A percentile compares a stretch with the other conserved stretches of the same genome.
Conservation (phyloP, 148 eudicot species). For the Vaccinium darrowii region DNA sequence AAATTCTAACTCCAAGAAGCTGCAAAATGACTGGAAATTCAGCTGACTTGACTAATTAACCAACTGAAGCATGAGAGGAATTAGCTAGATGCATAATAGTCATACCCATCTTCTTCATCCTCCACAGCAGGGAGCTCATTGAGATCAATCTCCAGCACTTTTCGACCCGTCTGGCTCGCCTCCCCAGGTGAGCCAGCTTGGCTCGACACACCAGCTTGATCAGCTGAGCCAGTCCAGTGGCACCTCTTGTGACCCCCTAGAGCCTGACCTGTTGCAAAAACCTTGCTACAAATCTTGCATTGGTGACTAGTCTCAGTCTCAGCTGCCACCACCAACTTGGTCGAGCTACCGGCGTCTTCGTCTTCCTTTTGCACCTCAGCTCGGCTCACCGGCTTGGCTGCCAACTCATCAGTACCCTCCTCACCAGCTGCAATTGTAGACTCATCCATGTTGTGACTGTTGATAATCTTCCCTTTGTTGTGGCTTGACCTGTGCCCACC, state of each 20-base stretch:
- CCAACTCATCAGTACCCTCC: neutral
- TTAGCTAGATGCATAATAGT: neutral
- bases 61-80: neutral
- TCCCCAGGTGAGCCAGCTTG: neutral
- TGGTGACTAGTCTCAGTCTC: neutral
- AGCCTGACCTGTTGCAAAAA: conserved; percentile 43
- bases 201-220: neutral
- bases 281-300: conserved; percentile 34
- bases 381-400: conserved; percentile 1
- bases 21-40: neutral
- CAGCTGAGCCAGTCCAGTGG: conserved; percentile 30
- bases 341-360: conserved; percentile 8
- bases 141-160: conserved; percentile 18
- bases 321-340: neutral
- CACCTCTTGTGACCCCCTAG: conserved; percentile 51
- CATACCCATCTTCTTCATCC: conserved; percentile 15
- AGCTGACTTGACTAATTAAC: neutral
- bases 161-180: neutral
- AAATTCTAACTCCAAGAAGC: neutral
- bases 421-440: neutral
- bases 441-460: neutral
- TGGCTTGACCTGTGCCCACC: conserved; percentile 63
- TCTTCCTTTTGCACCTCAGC: neutral
- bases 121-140: conserved; percentile 25
- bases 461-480: conserved; percentile 24